Conservation (phyloP, 1,284 basidiomycete genomes). For the Ustilago curta region DNA sequence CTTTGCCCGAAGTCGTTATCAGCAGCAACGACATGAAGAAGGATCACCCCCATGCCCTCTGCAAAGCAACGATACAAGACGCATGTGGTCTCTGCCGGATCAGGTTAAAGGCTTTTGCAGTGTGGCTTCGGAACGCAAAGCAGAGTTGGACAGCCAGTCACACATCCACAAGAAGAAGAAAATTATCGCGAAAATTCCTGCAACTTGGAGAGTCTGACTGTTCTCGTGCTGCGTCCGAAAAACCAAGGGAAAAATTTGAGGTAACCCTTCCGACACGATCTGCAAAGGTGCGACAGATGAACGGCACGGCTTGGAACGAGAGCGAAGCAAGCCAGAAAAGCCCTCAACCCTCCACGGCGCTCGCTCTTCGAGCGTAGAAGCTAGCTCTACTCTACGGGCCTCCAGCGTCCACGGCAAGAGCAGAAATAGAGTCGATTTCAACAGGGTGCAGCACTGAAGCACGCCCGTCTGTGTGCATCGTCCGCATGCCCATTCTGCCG, state of each 20-base stretch:
- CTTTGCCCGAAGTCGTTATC: no score
- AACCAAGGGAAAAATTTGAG: background rate
- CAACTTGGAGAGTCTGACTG: background rate
- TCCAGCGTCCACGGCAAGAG: background rate
- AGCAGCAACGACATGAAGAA: no score
- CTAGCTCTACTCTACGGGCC: background rate
- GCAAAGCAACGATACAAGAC: background rate
- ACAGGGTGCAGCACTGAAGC: slow-evolving; percentile 12
- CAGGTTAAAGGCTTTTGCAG: no score
- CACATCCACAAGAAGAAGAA: background rate
- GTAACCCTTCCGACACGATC: slow-evolving; percentile 3
- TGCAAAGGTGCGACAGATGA: background rate
- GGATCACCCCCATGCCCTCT: background rate
- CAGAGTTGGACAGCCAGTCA: slow-evolving; percentile 3
- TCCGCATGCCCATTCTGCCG: slow-evolving; percentile 1
- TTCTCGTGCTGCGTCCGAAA: background rate
- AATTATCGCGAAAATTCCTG: background rate
- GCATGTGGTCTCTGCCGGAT: no score
- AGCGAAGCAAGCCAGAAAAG: background rate
- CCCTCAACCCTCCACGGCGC: no score
- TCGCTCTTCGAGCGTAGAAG: no score
- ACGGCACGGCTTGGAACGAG: background rate
- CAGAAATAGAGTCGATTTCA: slow-evolving; percentile 14
- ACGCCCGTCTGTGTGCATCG: slow-evolving; percentile 1
- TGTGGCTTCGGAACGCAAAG: background rate